Base-by-base conservation (phyloP, 2,329 filamentous ascomycete genomes). In the Pseudocercospora eumusae region DNA sequence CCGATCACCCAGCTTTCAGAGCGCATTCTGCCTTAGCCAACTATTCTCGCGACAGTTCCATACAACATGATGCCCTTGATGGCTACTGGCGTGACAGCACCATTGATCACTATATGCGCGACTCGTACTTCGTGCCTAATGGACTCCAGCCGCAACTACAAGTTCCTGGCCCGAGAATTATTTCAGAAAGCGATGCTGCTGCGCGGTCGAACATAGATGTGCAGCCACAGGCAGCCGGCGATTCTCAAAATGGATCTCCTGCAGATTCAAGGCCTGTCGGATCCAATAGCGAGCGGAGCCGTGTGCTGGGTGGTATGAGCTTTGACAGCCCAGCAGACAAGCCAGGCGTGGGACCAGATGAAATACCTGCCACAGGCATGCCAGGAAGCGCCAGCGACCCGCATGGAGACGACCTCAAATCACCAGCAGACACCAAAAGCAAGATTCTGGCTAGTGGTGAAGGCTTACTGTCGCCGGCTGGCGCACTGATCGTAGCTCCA, bases 1-100 rank as follows among this genome's bases (percentile, higher is more conserved):
- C 68, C 3, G 70, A 73, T 54, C 71, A 74, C 59, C 70, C 70
- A 25, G 71, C 68, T 4, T 70, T 71, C 54, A 66, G 70, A 6
- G 67, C 66, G 5, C 68, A 70, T 53, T 70, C 68, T 23, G 70
- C 71, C 1, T 52, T 73, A 45, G 68, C 62, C 15, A 60, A 64
- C 28, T 52, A 62, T 20, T 64, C 61, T 44, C 57, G 64, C 21
- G 61, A 59, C n/a, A 61, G 61, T 21, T 68, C 67, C 4, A 52
- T 55, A 52, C 49, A 61, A 23, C 45, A 42, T 15, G 55, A 58
- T 58, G 49, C 27, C 13, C 53, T 28, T 18, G 66, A 65, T 15
- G 67, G 65, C 4, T 69, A 68, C 49, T 69, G 68, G 68, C 63
- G 68, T 15, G 68, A 66, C 23, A 66, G 65, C 45, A 68, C 68